Conservation (phyloP, 2,329 filamentous ascomycete species). For the Ophiosphaerella herpotricha region DNA sequence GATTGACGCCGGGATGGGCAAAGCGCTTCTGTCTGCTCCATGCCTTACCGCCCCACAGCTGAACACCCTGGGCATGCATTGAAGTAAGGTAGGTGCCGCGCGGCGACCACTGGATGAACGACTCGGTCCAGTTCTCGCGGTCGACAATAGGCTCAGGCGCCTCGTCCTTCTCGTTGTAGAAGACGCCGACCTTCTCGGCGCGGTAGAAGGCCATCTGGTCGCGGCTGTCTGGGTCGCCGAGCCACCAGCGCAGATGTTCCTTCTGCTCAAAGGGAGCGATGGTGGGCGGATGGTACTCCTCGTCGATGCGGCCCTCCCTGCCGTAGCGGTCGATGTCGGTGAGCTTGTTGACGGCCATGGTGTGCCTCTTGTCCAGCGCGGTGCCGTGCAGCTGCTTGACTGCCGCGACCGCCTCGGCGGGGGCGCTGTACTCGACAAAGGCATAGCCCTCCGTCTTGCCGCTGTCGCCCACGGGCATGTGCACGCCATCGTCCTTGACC, state of each 20-base stretch:
- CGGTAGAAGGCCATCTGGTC: conserved; percentile 97
- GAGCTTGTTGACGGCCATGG: conserved; percentile 93
- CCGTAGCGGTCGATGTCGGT: conserved; percentile 97
- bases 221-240: conserved; percentile 84
- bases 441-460: conserved; percentile 91
- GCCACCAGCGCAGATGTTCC: conserved; percentile 92
- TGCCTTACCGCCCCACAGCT: conserved; percentile 89
- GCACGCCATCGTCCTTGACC: conserved; percentile 83
- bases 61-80: conserved; percentile 93
- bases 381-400: conserved; percentile 85
- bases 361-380: conserved; percentile 96
- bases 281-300: conserved; percentile 81
- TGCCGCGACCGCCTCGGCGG: conserved; percentile 86
- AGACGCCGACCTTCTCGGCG: conserved; percentile 88
- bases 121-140: conserved; percentile 95
- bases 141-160: conserved; percentile 86
- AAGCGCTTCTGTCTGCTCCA: conserved; percentile 94
- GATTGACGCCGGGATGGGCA: conserved; percentile 91
- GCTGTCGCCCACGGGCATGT: conserved; percentile 91
- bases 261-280: conserved; percentile 87
- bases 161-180: conserved; percentile 98
- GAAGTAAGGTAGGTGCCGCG: conserved; percentile 92
- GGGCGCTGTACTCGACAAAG: conserved; percentile 93
- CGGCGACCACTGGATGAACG: conserved; percentile 97
- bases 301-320: conserved; percentile 88